These are phyloP conservation scores for Casuarina glauca DNA, from an alignment of 306 rosid genomes.

Conservation along the genomic window DNA sequence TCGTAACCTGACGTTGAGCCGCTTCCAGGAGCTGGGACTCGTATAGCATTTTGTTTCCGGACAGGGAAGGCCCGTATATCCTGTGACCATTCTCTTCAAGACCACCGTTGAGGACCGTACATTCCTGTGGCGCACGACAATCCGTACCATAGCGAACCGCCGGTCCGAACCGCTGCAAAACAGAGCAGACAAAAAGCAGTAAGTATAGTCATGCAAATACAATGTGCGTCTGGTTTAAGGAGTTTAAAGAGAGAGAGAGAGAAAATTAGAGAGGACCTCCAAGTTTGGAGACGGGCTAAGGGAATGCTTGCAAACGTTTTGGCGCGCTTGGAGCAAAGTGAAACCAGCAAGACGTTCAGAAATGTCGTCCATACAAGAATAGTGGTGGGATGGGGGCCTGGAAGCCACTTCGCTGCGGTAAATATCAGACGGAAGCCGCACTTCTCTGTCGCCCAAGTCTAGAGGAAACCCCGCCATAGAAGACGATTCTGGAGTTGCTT, in stretches of 20 bases:
- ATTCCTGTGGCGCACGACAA: not conserved
- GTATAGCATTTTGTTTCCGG: conserved; percentile 7
- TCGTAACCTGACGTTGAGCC: conserved; percentile 27
- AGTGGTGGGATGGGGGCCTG: not conserved
- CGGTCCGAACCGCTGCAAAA: conserved; percentile 21
- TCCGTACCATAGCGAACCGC: not conserved
- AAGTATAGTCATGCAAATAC: conserved; percentile 28
- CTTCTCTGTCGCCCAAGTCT: conserved; percentile 19
- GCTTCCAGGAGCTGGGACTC: conserved; percentile 15
- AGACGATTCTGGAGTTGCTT: not conserved
- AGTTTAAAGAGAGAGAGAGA: not conserved
- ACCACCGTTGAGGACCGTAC: not conserved
- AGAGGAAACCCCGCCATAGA: conserved; percentile 34
- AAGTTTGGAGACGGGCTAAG: not conserved
- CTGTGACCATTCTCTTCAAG: not conserved
- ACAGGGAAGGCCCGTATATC: not conserved
- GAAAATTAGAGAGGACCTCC: not conserved
- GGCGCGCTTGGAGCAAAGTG: conserved; percentile 19
- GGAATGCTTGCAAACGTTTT: conserved; percentile 11
- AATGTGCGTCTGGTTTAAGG: not conserved
- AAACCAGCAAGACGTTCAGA: conserved; percentile 25
- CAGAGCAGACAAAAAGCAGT: not conserved
- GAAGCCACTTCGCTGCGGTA: conserved; percentile 26
- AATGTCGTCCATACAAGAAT: conserved; percentile 14
- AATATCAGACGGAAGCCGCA: conserved; percentile 33